Base-by-base conservation (phyloP, 257 asterid genomes). In the Scutellaria minor region DNA sequence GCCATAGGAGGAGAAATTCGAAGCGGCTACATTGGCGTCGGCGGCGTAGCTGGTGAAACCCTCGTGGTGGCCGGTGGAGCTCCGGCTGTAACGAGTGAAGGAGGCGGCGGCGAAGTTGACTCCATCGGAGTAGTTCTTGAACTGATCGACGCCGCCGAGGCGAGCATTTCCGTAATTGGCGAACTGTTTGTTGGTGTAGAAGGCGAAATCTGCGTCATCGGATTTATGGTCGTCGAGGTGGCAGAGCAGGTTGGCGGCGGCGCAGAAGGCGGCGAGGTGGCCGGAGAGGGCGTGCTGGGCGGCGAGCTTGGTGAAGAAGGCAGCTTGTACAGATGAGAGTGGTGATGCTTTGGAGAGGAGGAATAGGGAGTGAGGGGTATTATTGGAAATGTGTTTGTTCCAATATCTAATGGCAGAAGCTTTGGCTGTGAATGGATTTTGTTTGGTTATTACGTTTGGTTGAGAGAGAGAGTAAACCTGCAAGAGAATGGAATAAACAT, bases 321-420 rank as follows among this genome's bases (percentile, higher is more conserved):
- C 90, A 0, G 88, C 78, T 13, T 85, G 73, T 4, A 76, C 73
- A n/a, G 85, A 27, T n/a, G 97, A 80, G 39, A 93, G 77, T 1
- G 98, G 97, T 0, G 98, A 93, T 18, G 91, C 86, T 83, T 93
- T 93, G 45, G 93, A 84, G 39, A 93, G 83, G 1, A 90, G 79
- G 57, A 90, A 90, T 7, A 82, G 3, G 3, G 96, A 79, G 5
- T 53, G 85, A 4, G 91, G 83, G 72, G 51, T 75, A n/a, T 72
- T 70, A 18, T 77, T 82, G 40, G 89, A 78, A 50, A 90, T 82
- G 80, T 84, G 95, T n/a, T 76, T 77, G 40, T 76, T 83, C 96
- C 96, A 93, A 48, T 93, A 93, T 9, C 98, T 78, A 60, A 87
- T 72, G 3, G 87, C 67, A 2, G 91, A 85, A 39, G 98, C 88